Conservation (phyloP, 345 rosid species). For the Syzygium aromaticum region DNA sequence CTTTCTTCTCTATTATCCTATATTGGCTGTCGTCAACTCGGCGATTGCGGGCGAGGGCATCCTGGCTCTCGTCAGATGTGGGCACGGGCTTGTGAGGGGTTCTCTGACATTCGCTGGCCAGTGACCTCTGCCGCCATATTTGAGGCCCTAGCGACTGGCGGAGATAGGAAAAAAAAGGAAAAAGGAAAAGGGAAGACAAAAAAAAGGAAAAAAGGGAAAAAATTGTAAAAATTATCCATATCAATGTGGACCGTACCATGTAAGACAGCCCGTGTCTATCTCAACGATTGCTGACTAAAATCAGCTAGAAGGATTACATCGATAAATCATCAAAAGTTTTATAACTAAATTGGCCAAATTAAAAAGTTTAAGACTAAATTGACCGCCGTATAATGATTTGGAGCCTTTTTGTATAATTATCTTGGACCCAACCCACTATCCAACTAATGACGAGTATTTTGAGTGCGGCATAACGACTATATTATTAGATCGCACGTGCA, state of each 20-base stretch:
- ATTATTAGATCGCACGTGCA: neutral
- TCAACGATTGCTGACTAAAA: neutral
- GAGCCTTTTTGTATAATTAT: neutral
- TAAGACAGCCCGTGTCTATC: fast-evolving
- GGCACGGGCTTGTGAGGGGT: neutral
- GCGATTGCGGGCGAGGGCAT: neutral
- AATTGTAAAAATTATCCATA: fast-evolving
- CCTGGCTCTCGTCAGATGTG: fast-evolving
- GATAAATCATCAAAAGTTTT: fast-evolving
- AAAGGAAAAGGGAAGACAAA: fast-evolving
- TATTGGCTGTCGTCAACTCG: neutral
- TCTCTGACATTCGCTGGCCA: neutral
- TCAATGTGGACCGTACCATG: fast-evolving
- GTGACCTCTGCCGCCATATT: neutral
- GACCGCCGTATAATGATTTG: fast-evolving
- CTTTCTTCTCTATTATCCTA: neutral
- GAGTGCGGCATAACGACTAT: neutral
- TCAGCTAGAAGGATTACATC: fast-evolving
- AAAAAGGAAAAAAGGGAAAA: neutral
- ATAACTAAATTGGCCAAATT: neutral
- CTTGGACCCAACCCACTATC: neutral
- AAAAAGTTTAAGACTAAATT: neutral
- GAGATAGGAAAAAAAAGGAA: neutral
- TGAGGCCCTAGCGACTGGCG: neutral
- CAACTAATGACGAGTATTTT: neutral